Evolutionary conservation across 768 basidiomycete species (phyloP), one percentile per base, ranked within the genome.

Genomic region (Leccinum variicolor): DNA sequence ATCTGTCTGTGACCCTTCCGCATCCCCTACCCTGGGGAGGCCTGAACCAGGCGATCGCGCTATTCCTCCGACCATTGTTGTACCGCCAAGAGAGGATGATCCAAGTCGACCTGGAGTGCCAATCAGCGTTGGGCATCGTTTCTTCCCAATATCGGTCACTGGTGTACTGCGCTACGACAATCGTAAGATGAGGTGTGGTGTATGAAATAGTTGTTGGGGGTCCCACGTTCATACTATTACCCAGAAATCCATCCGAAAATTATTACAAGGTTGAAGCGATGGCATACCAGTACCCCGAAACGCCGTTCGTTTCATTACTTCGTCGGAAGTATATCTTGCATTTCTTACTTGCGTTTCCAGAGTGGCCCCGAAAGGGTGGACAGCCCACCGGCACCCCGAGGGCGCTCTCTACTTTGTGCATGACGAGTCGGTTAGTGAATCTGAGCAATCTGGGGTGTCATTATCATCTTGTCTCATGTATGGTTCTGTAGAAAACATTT

Each of bases 321-420:
- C 5, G 4, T 59, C 39, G 2, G 14, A 46, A n/a, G n/a, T 28
- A 28, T 39, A n/a, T 11, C 6, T 25, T 3, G 0, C 25, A 41
- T 23, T 39, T n/a, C 46, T 23, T 48, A 55, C 8, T 21, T 28
- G 2, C 1, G 1, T 54, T 48, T 49, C 13, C 50, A 71, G 70
- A 45, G 50, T 28, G 0, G 21, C 58, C 2, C 74, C 72, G 0
- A 7, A 19, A 3, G 79, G 75, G 0, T 87, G 86, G 86, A 66
- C 34, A 6, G 66, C 77, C 1, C 71, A 73, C 33, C 68, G 74
- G 2, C 86, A 87, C 61, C 84, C 86, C 0, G 86, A 88, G 68
- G 86, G 86, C 6, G 78, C 75, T 15, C 75, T 80, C 17, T 88
- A 86, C 63, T 88, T 82, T 55, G 77, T 76, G 61, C 74, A 84